Conservation (phyloP, 306 rosid genomes). For the Aeschynomene evenia region DNA sequence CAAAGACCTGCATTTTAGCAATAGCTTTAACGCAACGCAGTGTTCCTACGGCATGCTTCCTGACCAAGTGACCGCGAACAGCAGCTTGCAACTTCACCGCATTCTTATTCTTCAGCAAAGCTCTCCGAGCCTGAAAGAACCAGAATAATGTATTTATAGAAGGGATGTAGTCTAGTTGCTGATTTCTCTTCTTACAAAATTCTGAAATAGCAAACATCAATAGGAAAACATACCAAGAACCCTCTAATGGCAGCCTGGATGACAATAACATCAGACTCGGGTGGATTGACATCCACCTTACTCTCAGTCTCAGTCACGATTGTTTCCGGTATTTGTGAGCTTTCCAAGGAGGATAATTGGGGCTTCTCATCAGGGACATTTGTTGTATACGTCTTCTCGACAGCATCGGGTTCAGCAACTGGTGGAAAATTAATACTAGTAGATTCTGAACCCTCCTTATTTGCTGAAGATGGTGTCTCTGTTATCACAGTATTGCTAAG, state of each 20-base stretch:
- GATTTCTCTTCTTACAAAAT: slow-evolving; percentile 1
- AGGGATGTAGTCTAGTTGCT: not conserved
- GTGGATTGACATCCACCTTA: slow-evolving; percentile 42
- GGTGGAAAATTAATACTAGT: slow-evolving; percentile 42
- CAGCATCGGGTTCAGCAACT: slow-evolving; percentile 43
- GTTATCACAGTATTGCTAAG: slow-evolving; percentile 78
- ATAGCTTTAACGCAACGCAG: slow-evolving; percentile 89
- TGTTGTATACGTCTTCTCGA: slow-evolving; percentile 52
- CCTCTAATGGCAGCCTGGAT: slow-evolving; percentile 80
- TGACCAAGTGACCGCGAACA: slow-evolving; percentile 87
- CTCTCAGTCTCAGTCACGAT: slow-evolving; percentile 42
- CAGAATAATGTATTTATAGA: slow-evolving; percentile 6
- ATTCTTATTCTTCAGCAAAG: slow-evolving; percentile 50
- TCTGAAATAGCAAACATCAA: slow-evolving; percentile 1
- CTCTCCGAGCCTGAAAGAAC: slow-evolving; percentile 61
- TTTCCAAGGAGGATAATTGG: slow-evolving; percentile 39
- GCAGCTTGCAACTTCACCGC: slow-evolving; percentile 91
- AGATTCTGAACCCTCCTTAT: slow-evolving; percentile 68
- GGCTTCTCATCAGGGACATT: slow-evolving; percentile 57
- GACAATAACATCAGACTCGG: slow-evolving; percentile 59
- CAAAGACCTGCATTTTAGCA: slow-evolving; percentile 77
- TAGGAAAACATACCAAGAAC: slow-evolving; percentile 59
- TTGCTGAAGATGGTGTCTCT: slow-evolving; percentile 49
- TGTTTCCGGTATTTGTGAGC: slow-evolving; percentile 42
- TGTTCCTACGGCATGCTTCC: slow-evolving; percentile 89